Percentiles rank a stretch among this genome's conserved stretches.
phyloP scores from a whole-genome alignment of 768 basidiomycete genomes.

The Ephemerocybe angulata region DNA sequence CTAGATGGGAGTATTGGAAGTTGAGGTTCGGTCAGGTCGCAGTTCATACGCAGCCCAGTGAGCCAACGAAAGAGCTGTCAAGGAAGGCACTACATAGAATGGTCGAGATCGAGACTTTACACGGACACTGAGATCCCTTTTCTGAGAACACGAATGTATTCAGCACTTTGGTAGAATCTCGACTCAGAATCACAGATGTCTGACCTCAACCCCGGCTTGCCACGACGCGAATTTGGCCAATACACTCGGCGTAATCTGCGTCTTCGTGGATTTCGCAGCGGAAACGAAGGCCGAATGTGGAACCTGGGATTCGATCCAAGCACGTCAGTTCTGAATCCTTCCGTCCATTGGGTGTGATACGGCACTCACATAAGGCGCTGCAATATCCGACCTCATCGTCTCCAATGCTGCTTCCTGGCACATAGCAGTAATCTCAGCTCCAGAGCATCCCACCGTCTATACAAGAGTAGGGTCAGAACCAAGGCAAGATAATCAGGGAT shows the following conservation, averaged over 20 bases:
- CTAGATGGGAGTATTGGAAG: neutral
- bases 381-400: constrained; percentile 86
- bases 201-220: constrained; percentile 34
- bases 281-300: constrained; percentile 65
- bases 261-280: constrained; percentile 70
- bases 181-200: constrained; percentile 15
- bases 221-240: constrained; percentile 70
- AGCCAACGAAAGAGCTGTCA: neutral
- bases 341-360: neutral
- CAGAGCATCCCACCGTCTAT: constrained; percentile 93
- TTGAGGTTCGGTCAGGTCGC: neutral
- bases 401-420: constrained; percentile 95
- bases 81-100: neutral
- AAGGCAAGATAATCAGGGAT: neutral
- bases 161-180: too few relatives aligned
- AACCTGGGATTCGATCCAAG: constrained; percentile 47
- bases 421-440: constrained; percentile 86
- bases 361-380: constrained; percentile 65
- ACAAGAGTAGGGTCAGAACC: neutral
- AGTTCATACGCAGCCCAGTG: neutral
- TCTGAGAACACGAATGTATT: too few relatives aligned
- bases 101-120: neutral
- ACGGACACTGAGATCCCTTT: too few relatives aligned
- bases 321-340: neutral
- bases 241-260: constrained; percentile 82